Evolutionary conservation across 306 rosid species (phyloP).

Genomic region (Notholithocarpus densiflorus): DNA sequence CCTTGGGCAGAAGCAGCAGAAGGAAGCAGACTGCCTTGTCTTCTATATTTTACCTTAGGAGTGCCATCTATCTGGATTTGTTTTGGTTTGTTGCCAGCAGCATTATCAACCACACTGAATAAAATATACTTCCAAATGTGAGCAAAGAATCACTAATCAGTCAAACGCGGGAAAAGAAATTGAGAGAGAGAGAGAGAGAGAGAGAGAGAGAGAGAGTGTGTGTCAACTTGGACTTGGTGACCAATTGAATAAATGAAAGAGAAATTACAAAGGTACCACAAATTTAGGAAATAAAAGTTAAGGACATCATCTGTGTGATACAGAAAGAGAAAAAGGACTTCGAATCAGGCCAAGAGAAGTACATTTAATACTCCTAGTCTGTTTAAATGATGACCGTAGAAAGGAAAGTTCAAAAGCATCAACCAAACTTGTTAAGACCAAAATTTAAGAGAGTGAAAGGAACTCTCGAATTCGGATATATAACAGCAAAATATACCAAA

Average conservation of each 20-base stretch:
- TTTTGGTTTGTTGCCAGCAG: constrained; percentile 9
- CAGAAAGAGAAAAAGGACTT: not conserved
- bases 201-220: too few relatives aligned
- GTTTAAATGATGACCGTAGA: not conserved
- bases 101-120: constrained; percentile 31
- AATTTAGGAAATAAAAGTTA: not conserved
- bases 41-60: constrained; percentile 16
- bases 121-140: constrained; percentile 7
- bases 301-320: not conserved
- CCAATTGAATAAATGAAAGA: not conserved
- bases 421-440: not conserved
- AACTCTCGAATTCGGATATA: not conserved
- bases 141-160: not conserved
- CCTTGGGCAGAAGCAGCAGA: constrained; percentile 47
- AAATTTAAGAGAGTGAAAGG: not conserved
- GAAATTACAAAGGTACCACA: not conserved
- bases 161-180: not conserved
- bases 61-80: constrained; percentile 9
- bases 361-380: not conserved
- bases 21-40: constrained; percentile 17
- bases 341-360: not conserved
- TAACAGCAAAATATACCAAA: not conserved
- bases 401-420: not conserved
- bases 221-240: not conserved
- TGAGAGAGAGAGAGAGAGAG: not conserved